Base-by-base conservation (phyloP, 1,284 basidiomycete species). In the Ganoderma multipileum region DNA sequence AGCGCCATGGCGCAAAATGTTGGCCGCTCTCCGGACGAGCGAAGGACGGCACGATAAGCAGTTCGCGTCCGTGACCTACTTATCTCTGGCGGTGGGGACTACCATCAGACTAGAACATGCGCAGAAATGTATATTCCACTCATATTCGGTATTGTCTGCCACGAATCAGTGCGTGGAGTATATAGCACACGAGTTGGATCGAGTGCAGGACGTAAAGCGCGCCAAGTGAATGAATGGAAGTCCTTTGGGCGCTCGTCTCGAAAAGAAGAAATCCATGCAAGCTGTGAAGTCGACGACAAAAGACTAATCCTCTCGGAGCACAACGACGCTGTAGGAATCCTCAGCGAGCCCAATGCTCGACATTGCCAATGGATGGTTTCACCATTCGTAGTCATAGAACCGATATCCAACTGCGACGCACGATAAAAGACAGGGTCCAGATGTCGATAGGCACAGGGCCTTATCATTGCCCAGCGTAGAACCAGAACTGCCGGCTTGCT, bases 11-110 rank as follows among this genome's bases (percentile, higher is more conserved):
- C 39, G 50, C 20, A 12, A 55, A 57, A 3, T 33, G 28, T 36
- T 30, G 8, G 44, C 61, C 67, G 71, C 69, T 72, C 70, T 72
- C 71, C 66, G 20, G 63, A 61, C 20, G 63, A 70, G 62, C 64
- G 38, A 41, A 47, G 20, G 52, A 58, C 52, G 59, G 52, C 7
- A 38, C 63, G 67, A 69, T 68, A 68, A 72, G 67, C 23, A 28
- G 38, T 47, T 67, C 54, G 64, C 47, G 54, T 65, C 60, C 59
- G 39, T 39, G 66, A 63, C 59, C 63, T 26, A 47, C 39, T 60
- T 67, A 67, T 69, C 63, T 67, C 61, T 67, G 20, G 38, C 36
- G 64, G 64, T 28, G 14, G 55, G 61, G 23, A 44, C 33, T 47
- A 20, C 44, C 33, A 65, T 64, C 65, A 64, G 61, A 67, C 64